phyloP scores from a whole-genome alignment of 805 yeast genomes.

The Scheffersomyces stipitis region DNA sequence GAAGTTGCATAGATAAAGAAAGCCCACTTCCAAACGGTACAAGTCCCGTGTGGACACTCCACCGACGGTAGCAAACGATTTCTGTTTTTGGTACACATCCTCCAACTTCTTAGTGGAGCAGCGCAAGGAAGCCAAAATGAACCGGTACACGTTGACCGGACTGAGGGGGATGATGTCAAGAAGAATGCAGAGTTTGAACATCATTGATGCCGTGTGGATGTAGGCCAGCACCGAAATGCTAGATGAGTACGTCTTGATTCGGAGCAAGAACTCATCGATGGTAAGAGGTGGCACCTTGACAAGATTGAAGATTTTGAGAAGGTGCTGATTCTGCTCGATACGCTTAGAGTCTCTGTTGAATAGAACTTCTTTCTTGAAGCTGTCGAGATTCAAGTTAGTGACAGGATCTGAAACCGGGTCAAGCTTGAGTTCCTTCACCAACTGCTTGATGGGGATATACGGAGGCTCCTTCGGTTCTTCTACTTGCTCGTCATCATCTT shows the following conservation, averaged over 20 bases:
- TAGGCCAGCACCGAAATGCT: slow-evolving; percentile 39
- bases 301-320: slow-evolving; percentile 32
- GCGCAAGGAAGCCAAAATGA: slow-evolving; percentile 38
- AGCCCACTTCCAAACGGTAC: slow-evolving; percentile 48
- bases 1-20: slow-evolving; percentile 50
- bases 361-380: slow-evolving; percentile 21
- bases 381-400: slow-evolving; percentile 13
- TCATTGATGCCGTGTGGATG: slow-evolving; percentile 38
- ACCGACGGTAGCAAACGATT: slow-evolving; percentile 43
- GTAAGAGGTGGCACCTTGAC: slow-evolving; percentile 34
- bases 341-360: slow-evolving; percentile 15
- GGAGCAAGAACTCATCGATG: slow-evolving; percentile 32
- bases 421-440: slow-evolving; percentile 15
- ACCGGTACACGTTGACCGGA: slow-evolving; percentile 37
- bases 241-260: slow-evolving; percentile 41
- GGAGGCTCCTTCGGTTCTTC: slow-evolving; percentile 6
- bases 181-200: slow-evolving; percentile 34
- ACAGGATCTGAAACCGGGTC: slow-evolving; percentile 15
- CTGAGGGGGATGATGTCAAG: slow-evolving; percentile 33
- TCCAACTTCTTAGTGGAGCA: slow-evolving; percentile 43
- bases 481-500: slow-evolving; percentile 2
- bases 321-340: slow-evolving; percentile 25
- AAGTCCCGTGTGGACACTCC: slow-evolving; percentile 47
- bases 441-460: slow-evolving; percentile 22
- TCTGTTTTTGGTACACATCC: slow-evolving; percentile 45